These are phyloP conservation scores for Phanerochaete carnosa DNA, from an alignment of 768 basidiomycete genomes.

Conservation along the genomic window DNA sequence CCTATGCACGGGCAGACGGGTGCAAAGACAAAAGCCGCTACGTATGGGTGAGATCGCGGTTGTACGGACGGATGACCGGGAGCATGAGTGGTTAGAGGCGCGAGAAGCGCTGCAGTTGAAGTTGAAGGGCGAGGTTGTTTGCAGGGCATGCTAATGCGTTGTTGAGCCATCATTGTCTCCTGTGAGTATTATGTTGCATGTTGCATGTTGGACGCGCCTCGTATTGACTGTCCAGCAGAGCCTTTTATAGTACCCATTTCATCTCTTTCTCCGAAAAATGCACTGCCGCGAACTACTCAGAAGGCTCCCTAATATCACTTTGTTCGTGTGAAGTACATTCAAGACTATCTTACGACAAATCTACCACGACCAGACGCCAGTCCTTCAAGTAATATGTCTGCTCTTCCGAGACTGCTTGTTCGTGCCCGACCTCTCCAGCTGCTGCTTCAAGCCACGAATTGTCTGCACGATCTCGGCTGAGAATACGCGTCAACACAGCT, in stretches of 20 bases:
- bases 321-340: background rate
- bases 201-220: background rate
- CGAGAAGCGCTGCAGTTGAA: conserved; percentile 83
- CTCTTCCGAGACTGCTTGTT: conserved; percentile 61
- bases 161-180: background rate
- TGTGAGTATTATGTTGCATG: background rate
- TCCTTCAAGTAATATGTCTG: conserved; percentile 44
- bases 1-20: conserved; percentile 80
- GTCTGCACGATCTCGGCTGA: conserved; percentile 67
- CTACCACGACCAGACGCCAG: background rate
- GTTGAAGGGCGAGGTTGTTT: conserved; percentile 82
- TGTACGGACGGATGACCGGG: conserved; percentile 65
- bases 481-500: conserved; percentile 31
- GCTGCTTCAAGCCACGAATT: conserved; percentile 60
- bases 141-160: conserved; percentile 56
- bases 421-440: conserved; percentile 63
- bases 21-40: conserved; percentile 77
- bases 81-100: conserved; percentile 87
- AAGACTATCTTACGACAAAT: background rate
- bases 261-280: background rate
- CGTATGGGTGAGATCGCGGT: conserved; percentile 93
- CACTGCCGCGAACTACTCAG: background rate
- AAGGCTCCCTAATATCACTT: background rate
- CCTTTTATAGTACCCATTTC: background rate
- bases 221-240: background rate